A percentile compares a stretch with the other conserved stretches of the same genome.
Evolutionary conservation across 2,329 filamentous ascomycete species (phyloP).

Genomic region (Pyrenophora teres): DNA sequence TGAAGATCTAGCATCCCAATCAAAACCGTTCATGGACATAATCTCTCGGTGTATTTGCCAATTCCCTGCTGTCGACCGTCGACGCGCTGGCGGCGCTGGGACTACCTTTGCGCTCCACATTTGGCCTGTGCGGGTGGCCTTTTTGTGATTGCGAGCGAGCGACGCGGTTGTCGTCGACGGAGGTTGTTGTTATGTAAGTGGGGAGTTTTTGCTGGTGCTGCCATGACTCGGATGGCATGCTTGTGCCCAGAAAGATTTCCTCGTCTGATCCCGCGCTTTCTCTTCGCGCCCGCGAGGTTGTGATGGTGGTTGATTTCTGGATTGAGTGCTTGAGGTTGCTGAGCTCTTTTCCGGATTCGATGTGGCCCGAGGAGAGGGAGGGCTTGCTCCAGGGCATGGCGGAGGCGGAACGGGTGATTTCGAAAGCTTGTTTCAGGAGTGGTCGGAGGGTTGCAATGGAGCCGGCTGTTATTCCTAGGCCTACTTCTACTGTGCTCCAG

Average conservation of each 20-base stretch:
- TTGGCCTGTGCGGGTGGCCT: not conserved
- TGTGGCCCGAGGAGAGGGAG: conserved; percentile 9
- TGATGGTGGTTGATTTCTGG: conserved; percentile 25
- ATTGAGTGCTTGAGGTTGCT: conserved; percentile 24
- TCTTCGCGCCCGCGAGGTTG: conserved; percentile 27
- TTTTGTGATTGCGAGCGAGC: conserved; percentile 4
- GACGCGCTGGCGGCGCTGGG: conserved; percentile 16
- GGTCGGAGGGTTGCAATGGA: conserved; percentile 37
- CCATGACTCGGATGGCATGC: conserved; percentile 16
- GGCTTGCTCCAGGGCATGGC: conserved; percentile 25
- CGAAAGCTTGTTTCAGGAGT: conserved; percentile 25
- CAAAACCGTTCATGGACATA: conserved; percentile 9
- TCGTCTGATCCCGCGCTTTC: conserved; percentile 28
- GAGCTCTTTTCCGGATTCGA: conserved; percentile 15
- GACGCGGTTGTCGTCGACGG: conserved; percentile 20
- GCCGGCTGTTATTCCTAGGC: conserved; percentile 35
- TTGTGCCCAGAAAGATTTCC: conserved; percentile 22
- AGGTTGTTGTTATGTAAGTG: conserved; percentile 24
- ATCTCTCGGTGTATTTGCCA: conserved; percentile 1
- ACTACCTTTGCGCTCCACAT: conserved; percentile 15
- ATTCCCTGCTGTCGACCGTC: conserved; percentile 16
- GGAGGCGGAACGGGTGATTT: conserved; percentile 18
- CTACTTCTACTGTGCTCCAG: conserved; percentile 37
- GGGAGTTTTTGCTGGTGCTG: conserved; percentile 19
- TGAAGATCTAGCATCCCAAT: too few species aligned